Evolutionary conservation across 2,329 filamentous ascomycete genomes (phyloP), one percentile per base, ranked within the genome.

Genomic region (Daldinia sp.): DNA sequence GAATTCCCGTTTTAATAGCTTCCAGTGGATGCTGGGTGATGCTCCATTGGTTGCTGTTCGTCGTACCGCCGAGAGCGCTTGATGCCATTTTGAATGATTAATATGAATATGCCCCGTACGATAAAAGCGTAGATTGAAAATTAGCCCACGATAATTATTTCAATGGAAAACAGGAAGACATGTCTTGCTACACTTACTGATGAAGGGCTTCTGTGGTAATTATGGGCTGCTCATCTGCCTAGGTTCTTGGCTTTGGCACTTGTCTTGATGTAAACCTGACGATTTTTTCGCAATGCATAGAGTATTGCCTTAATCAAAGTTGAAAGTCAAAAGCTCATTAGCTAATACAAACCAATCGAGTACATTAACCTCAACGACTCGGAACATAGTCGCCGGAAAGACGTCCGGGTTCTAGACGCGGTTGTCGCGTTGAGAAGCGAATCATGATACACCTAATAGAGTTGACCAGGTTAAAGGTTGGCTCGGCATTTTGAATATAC

Each of bases 11-110:
- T 21, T 62, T 58, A n/a, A 62, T 58, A 21, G 59, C 59, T 19
- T 62, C 59, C 19, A 62, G 15, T 5, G 59, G 59, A 30, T 62
- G 59, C 41, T 62, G 59, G 3, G 48, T 53, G 11, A 53, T 58
- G 41, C 48, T 58, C 59, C 59, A 58, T 29, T 54, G 59, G n/a
- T 58, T 58, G 21, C 29, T 53, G 15, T 62, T 62, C 3, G 17
- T 23, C 1, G 19, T 11, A 7, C 39, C 53, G 23, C 19, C n/a
- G 5, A 57, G 37, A 32, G 30, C 21, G 27, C 19, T 50, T 41
- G 59, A 58, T 34, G 53, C 48, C 53, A 62, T 62, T 4, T 53
- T 54, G 34, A 15, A 21, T 53, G 10, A 11, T 34, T 21, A 11
- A 4, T 34, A 37, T 17, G n/a, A 48, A 13, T 43, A 15, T 25